Base-by-base conservation (phyloP, 306 rosid species). In the Hippophae rhamnoides region DNA sequence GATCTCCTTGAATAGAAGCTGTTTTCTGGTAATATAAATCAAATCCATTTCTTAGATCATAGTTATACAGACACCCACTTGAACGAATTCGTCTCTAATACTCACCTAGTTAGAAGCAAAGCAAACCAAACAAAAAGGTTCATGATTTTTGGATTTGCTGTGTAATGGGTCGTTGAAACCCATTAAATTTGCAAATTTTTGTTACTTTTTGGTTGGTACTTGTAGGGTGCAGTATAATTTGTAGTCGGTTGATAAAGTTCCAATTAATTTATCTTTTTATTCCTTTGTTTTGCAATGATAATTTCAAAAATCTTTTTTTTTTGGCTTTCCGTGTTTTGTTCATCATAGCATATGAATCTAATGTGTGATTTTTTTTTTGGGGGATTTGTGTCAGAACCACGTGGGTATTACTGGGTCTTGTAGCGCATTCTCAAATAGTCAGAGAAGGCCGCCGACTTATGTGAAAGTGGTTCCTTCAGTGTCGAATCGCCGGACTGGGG, bases 11-110 rank as follows among this genome's bases (percentile, higher is more conserved):
- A 63, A 31, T n/a, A 62, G 76, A 70, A 63, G 71, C 76, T 57
- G 74, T 54, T 77, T 84, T 54, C 60, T 76, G 95, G 93, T 87
- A 80, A 77, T 44, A 25, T 58, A 26, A 52, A 50, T 40, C 47
- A 48, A 58, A 59, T 68, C 72, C 69, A 53, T 65, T 58, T 66
- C 43, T 64, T 64, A 56, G 55, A 54, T 73, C 68, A 27, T 18
- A 3, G 41, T 44, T 65, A 72, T 42, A 13, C 14, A 10, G 58
- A 5, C 68, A 41, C 61, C 48, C 68, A 61, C 57, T 69, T 64
- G 67, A 26, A 43, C 9, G 5, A 54, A 4, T 31, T 31, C 38
- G 4, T 31, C 3, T 31, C 5, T 31, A 31, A 63, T 62, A 40
- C 10, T 8, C 45, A 31, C 41, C 48, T 13, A 14, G 12, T 2